Evolutionary conservation across 2,329 filamentous ascomycete genomes (phyloP).

Genomic region (Venturia effusa): DNA sequence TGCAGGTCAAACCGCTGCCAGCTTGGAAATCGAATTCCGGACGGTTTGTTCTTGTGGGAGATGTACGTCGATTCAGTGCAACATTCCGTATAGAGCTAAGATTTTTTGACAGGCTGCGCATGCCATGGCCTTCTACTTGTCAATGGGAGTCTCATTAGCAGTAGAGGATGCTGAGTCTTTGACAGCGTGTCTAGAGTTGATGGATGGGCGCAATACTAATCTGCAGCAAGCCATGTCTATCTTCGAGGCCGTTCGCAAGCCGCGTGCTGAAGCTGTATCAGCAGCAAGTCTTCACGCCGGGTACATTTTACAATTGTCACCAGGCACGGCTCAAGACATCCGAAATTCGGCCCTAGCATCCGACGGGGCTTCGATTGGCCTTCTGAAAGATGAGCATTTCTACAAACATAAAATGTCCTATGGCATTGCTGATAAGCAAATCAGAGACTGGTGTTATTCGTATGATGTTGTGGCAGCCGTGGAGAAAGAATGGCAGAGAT

Average conservation of each 20-base stretch:
- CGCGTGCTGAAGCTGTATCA: constrained; percentile 13
- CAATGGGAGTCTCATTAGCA: constrained; percentile 16
- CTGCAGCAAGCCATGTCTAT: constrained; percentile 10
- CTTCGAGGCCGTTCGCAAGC: constrained; percentile 14
- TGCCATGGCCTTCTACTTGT: constrained; percentile 16
- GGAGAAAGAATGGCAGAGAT: background rate
- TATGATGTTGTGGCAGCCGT: constrained; percentile 13
- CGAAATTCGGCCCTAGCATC: constrained; percentile 12
- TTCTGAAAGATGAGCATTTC: constrained; percentile 9
- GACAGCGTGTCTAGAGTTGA: background rate
- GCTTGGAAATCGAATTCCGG: constrained; percentile 14
- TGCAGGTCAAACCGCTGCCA: constrained; percentile 14
- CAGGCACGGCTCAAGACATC: constrained; percentile 10
- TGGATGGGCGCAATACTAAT: background rate
- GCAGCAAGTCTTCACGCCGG: constrained; percentile 16
- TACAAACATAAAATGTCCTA: constrained; percentile 11
- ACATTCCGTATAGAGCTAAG: background rate
- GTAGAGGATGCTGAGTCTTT: constrained; percentile 16
- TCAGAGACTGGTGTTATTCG: constrained; percentile 15
- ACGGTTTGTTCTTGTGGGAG: constrained; percentile 15
- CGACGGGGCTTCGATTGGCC: constrained; percentile 9
- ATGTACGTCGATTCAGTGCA: constrained; percentile 13
- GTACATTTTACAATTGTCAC: constrained; percentile 14
- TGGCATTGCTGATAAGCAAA: constrained; percentile 14
- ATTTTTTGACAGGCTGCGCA: background rate